Conservation (phyloP, 2,329 filamentous ascomycete species). For the Epicoccum nigrum region DNA sequence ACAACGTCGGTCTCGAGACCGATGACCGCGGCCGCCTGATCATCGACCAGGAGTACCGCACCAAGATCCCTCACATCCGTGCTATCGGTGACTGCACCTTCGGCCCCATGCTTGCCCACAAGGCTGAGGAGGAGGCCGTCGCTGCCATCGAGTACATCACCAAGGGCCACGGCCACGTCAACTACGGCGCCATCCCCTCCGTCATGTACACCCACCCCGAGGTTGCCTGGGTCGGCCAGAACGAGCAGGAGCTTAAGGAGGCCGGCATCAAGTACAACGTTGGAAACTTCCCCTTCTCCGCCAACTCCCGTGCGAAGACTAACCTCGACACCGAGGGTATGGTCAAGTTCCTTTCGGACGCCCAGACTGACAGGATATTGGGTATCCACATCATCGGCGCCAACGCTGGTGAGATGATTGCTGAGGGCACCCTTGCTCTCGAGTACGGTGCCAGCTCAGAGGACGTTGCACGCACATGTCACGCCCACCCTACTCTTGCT, state of each 20-base stretch:
- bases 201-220: constrained; percentile 99
- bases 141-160: constrained; percentile 96
- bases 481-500: constrained; percentile 93
- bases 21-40: constrained; percentile 94
- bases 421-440: constrained; percentile 90
- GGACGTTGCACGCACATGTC: constrained; percentile 74
- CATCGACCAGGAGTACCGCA: constrained; percentile 98
- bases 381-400: constrained; percentile 96
- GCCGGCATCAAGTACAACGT: constrained; percentile 89
- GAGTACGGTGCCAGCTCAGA: constrained; percentile 97
- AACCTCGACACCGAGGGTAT: constrained; percentile 95
- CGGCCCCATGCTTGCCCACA: constrained; percentile 98
- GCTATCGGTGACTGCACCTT: constrained; percentile 97
- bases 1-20: constrained; percentile 89
- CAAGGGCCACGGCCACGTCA: constrained; percentile 97
- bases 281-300: constrained; percentile 94
- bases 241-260: constrained; percentile 92
- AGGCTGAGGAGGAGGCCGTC: constrained; percentile 97
- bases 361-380: constrained; percentile 93
- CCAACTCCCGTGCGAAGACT: constrained; percentile 98
- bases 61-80: constrained; percentile 95
- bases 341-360: constrained; percentile 96
- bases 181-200: constrained; percentile 96
- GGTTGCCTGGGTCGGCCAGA: constrained; percentile 98
- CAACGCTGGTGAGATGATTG: constrained; percentile 99